Evolutionary conservation across 139 green algal species (phyloP).

Genomic region (Zygnema circumcarinatum): DNA sequence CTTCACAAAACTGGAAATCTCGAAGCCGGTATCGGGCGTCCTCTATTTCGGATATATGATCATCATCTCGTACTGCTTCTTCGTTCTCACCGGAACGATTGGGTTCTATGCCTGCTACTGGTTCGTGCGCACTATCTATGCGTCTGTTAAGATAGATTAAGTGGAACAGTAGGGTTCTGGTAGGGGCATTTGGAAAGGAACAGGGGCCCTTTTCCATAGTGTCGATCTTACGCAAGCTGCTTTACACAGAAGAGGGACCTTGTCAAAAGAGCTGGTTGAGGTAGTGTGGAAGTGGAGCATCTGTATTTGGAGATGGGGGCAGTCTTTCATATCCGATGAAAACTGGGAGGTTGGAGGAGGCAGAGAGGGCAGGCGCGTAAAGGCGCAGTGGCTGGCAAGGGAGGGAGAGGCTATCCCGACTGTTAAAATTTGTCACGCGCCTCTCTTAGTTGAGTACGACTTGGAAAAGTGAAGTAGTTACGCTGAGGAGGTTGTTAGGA

Average conservation of each 20-base stretch:
- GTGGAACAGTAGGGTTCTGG: not conserved
- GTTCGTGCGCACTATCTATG: constrained; percentile 91
- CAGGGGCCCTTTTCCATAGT: not conserved
- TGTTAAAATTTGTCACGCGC: not conserved
- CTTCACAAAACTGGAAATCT: constrained; percentile 96
- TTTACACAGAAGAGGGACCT: not conserved
- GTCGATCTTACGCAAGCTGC: not conserved
- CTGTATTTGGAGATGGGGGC: not conserved
- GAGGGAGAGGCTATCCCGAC: no score
- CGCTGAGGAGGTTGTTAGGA: no score
- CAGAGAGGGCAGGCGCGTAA: not conserved
- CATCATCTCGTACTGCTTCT: constrained; percentile 87
- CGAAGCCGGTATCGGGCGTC: constrained; percentile 81
- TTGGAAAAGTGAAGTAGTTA: not conserved
- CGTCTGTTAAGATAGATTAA: constrained; percentile 94
- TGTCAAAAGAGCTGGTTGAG: no score
- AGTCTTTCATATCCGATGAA: not conserved
- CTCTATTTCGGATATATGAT: constrained; percentile 98
- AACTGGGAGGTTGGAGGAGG: not conserved
- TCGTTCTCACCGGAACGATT: constrained; percentile 89
- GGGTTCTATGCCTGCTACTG: constrained; percentile 92
- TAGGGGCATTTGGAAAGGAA: no score
- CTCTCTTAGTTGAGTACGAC: not conserved
- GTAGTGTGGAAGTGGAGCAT: not conserved
- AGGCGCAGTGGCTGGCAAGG: not conserved